These are phyloP conservation scores for Claviceps monticola DNA, from an alignment of 2,329 filamentous ascomycete species.

Conservation along the genomic window DNA sequence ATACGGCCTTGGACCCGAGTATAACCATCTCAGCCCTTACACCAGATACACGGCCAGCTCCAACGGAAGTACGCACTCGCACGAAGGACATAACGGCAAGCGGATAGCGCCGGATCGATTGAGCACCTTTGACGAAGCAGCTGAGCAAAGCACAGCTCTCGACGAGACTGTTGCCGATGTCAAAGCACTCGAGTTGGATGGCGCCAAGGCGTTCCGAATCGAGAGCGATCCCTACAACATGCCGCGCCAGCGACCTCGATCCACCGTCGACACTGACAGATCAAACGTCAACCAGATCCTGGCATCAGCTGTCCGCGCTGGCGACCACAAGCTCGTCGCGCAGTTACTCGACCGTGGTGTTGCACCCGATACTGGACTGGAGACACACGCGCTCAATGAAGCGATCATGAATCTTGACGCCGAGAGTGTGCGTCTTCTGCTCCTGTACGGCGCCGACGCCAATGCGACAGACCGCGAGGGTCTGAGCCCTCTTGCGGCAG, in stretches of 20 bases:
- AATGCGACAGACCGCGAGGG: constrained; percentile 35
- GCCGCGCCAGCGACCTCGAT: constrained; percentile 38
- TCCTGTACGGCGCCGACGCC: constrained; percentile 44
- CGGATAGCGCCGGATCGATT: constrained; percentile 13
- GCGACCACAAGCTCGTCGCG: constrained; percentile 42
- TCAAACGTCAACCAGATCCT: constrained; percentile 33
- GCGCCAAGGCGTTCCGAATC: constrained; percentile 29
- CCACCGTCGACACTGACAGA: constrained; percentile 26
- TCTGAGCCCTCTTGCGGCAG: constrained; percentile 35
- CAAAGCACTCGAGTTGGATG: constrained; percentile 26
- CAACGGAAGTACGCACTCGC: constrained; percentile 15
- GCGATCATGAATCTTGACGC: constrained; percentile 36
- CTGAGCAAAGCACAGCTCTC: constrained; percentile 6
- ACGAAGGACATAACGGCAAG: constrained; percentile 14
- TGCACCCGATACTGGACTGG: constrained; percentile 31
- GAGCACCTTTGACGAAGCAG: constrained; percentile 16
- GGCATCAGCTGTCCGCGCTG: constrained; percentile 38
- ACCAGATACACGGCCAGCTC: constrained; percentile 16
- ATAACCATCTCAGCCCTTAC: constrained; percentile 4
- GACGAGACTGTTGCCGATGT: constrained; percentile 19
- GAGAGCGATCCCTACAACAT: constrained; percentile 36
- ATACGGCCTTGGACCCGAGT: constrained; percentile 3
- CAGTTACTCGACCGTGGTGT: constrained; percentile 45
- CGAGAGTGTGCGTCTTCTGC: constrained; percentile 39
- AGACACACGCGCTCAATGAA: constrained; percentile 36